Evolutionary conservation across 768 basidiomycete genomes (phyloP), one percentile per base, ranked within the genome.

Genomic region (Sarcodon aspratus): DNA sequence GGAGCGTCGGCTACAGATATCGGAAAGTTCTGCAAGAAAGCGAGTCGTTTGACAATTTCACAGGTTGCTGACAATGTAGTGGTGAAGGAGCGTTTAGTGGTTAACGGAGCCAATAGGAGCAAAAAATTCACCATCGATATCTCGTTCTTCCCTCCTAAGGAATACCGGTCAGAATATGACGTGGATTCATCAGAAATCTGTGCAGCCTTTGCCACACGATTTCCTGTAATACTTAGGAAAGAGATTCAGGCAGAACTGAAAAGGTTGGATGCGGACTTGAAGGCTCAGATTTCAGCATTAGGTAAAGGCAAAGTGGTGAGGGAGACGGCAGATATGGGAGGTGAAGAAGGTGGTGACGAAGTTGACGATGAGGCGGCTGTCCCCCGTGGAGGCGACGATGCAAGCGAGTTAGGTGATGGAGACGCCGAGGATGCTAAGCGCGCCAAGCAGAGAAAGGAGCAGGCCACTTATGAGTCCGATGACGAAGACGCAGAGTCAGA

Each of bases 191-290:
- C 67, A 13, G 86, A 94, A 58, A 79, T 98, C 48, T 72, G 95
- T 45, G 67, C 74, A 9, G 73, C 75, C 13, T 82, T 98, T 52
- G 75, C 74, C 8, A 69, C 73, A 51, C 82, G 76, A 51, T 96
- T 98, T 67, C 85, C 92, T 8, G 66, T 78, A 10, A 75, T 72
- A 40, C 69, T 99, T 57, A 90, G 85, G 67, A 88, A 82, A 63
- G 92, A 97, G 65, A 85, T 98, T 55, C 67, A 78, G 49, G 64
- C 70, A 10, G 95, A 97, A 68, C 78, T 98, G 74, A 91, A 86
- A 68, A 85, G 79, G 61, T 71, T 90, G 33, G 84, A 85, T 54
- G 76, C 79, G 15, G 85, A 92, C 59, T 65, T 87, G 53, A 89
- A 80, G 65, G 75, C 70, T 52, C 85, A 93, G 61, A 84, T 84